Conservation (phyloP, 331 rosid genomes). For the Malus hybrid region DNA sequence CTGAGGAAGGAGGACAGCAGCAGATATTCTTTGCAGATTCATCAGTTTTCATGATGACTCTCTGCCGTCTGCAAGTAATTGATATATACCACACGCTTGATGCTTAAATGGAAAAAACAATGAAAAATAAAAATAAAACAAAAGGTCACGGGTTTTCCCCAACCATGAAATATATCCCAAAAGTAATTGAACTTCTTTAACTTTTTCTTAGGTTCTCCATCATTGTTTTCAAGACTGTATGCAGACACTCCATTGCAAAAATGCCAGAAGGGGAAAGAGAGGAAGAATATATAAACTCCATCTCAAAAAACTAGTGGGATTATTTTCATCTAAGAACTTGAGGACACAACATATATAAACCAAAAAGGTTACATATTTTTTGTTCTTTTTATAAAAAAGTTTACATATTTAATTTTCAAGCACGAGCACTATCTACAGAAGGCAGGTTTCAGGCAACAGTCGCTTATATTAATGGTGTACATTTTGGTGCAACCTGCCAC, state of each 20-base stretch:
- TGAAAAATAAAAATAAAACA: neutral
- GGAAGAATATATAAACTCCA: neutral
- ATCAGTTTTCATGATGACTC: slow-evolving; percentile 52
- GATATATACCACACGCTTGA: slow-evolving; percentile 24
- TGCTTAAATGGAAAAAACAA: neutral
- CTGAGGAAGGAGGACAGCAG: slow-evolving; percentile 23
- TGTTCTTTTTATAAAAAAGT: neutral
- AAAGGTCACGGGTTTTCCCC: slow-evolving; percentile 41
- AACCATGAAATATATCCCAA: slow-evolving; percentile 22
- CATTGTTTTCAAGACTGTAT: slow-evolving; percentile 46
- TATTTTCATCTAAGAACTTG: neutral
- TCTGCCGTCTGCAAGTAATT: slow-evolving; percentile 24
- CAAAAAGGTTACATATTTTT: slow-evolving; percentile 10
- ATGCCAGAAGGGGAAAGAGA: neutral
- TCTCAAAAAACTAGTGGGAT: neutral
- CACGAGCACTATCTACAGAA: slow-evolving; percentile 1
- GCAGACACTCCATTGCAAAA: slow-evolving; percentile 24
- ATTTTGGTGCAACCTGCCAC: slow-evolving; percentile 29
- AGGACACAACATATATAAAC: slow-evolving; percentile 12
- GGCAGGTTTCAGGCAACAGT: slow-evolving; percentile 43
- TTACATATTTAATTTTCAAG: slow-evolving; percentile 19
- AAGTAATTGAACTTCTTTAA: slow-evolving; percentile 18
- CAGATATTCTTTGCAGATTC: slow-evolving; percentile 50
- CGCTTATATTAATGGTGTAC: slow-evolving; percentile 37
- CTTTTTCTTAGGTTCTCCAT: slow-evolving; percentile 38